Conservation (phyloP, 2,329 filamentous ascomycete genomes). For the Stachybotrys chlorohalonatus region DNA sequence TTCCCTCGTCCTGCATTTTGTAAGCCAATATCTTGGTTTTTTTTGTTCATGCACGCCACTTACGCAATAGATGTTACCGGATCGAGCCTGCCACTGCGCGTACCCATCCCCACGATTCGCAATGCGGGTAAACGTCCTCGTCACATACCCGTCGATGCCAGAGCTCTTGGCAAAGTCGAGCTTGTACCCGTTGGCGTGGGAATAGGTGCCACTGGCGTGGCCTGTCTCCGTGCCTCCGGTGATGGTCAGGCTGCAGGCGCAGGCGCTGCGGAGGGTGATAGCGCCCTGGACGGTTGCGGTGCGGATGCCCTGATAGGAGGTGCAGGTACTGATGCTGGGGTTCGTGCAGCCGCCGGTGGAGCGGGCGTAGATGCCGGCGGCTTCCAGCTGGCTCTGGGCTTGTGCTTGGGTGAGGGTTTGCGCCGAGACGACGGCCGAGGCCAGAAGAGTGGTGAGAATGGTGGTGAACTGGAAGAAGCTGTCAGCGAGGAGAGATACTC, state of each 20-base stretch:
- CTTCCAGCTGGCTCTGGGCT: conserved; percentile 8
- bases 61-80: conserved; percentile 15
- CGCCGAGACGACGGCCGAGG: background rate
- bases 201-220: conserved; percentile 11
- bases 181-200: conserved; percentile 14
- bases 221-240: conserved; percentile 15
- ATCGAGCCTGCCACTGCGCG: conserved; percentile 11
- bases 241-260: conserved; percentile 10
- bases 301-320: conserved; percentile 14
- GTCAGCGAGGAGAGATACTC: background rate
- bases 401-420: background rate
- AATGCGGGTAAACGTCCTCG: conserved; percentile 10
- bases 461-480: background rate
- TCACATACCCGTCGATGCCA: conserved; percentile 10
- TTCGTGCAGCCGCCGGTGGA: conserved; percentile 13
- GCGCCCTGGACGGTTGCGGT: conserved; percentile 12
- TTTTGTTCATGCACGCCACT: conserved; percentile 3
- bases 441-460: background rate
- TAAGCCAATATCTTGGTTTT: background rate
- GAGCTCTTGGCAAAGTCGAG: conserved; percentile 11
- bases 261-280: conserved; percentile 14
- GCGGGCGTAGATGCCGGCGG: conserved; percentile 11
- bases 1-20: conserved; percentile 8
- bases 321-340: conserved; percentile 9
- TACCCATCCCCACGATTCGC: conserved; percentile 10